Evolutionary conservation across 2,329 filamentous ascomycete species (phyloP), one percentile per base, ranked within the genome.

Genomic region (Fusarium palustre): DNA sequence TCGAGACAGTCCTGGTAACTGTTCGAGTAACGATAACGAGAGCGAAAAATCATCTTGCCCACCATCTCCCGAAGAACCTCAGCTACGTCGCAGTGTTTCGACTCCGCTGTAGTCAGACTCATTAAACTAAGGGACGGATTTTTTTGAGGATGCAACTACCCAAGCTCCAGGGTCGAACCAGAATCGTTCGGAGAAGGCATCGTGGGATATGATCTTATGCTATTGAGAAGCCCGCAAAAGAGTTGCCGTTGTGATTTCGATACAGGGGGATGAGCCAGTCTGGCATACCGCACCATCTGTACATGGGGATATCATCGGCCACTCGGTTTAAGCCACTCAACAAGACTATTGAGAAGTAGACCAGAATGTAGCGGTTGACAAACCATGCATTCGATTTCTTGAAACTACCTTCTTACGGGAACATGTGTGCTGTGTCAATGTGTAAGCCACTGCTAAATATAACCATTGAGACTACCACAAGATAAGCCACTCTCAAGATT

Each of bases 381-480:
- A 11, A 30, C 13, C 22, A 9, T n/a, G n/a, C n/a, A n/a, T 31
- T 5, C 22, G 10, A n/a, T 34, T 24, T 25, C 22, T 11, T 53
- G 16, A 10, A 22, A 30, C 41, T n/a, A 24, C 7, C 2, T 30
- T 20, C 42, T 11, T 30, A 13, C 33, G 11, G 13, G 20, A 36
- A 47, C 31, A 30, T 11, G 15, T 55, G 55, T 43, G 25, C 20
- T 31, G 34, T 45, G 24, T 36, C 28, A n/a, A 25, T 53, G n/a
- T 61, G 31, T 20, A 60, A 59, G 53, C 54, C 46, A 59, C 22
- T 18, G 12, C 28, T 22, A 18, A 25, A 55, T 38, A 15, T 65
- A 45, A 39, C 11, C 39, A 38, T 39, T n/a, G 34, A 34, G 34
- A 36, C 34, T 34, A 25, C 25, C 25, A 53, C 28, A n/a, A 33